These are phyloP conservation scores for Dioszegia aurantiaca DNA, from an alignment of 768 basidiomycete genomes.

Conservation along the genomic window DNA sequence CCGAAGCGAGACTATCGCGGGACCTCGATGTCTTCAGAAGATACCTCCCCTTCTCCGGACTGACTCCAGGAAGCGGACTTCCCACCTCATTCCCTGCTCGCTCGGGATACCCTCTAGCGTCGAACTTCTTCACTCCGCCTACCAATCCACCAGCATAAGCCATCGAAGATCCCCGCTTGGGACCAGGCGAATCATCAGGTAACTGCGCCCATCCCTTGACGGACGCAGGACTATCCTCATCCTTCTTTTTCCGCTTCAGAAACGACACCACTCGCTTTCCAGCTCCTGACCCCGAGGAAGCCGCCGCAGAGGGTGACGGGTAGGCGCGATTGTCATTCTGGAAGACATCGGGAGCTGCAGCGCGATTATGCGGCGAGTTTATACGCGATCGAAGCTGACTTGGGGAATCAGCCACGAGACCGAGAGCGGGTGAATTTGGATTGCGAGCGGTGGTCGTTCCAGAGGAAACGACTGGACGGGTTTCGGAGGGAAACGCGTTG, in stretches of 20 bases:
- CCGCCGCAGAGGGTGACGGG: conserved; percentile 23
- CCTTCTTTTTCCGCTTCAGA: conserved; percentile 17
- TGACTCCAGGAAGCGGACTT: not conserved
- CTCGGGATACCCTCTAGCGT: conserved; percentile 39
- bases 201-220: conserved; percentile 21
- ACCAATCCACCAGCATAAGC: too few relatives aligned
- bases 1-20: conserved; percentile 27
- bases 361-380: conserved; percentile 25
- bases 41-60: conserved; percentile 1
- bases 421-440: conserved; percentile 24
- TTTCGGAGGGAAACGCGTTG: not conserved
- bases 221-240: conserved; percentile 15
- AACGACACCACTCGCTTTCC: conserved; percentile 6
- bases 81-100: conserved; percentile 12
- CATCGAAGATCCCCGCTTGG: conserved; percentile 1
- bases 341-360: conserved; percentile 18
- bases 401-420: conserved; percentile 22
- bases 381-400: conserved; percentile 28
- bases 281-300: not conserved
- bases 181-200: conserved; percentile 12
- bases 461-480: not conserved
- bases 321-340: conserved; percentile 20
- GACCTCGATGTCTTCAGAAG: conserved; percentile 18
- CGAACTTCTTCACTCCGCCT: conserved; percentile 18
- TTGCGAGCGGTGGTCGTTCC: not conserved